Percentiles rank a stretch among this genome's conserved stretches.
These are phyloP conservation scores for Ogataea methylovora DNA, from an alignment of 805 yeast species.

Conservation along the genomic window DNA sequence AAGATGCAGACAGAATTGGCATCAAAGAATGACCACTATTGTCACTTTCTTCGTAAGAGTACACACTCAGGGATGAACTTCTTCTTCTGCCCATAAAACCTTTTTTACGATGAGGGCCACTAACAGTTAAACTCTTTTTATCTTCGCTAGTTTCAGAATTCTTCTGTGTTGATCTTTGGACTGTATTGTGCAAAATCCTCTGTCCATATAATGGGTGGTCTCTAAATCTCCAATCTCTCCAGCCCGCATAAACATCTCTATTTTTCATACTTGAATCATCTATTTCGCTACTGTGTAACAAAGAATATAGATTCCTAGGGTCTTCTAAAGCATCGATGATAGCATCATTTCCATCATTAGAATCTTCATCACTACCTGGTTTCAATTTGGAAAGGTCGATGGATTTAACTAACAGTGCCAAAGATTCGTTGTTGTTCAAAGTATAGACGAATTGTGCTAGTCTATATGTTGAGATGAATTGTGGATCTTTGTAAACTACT, in stretches of 20 bases:
- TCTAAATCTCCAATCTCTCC: constrained; percentile 89
- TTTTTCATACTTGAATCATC: constrained; percentile 6
- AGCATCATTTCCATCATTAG: neutral
- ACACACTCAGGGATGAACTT: too few relatives aligned
- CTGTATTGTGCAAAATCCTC: too few relatives aligned
- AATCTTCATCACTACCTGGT: constrained; percentile 25
- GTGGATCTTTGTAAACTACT: constrained; percentile 45
- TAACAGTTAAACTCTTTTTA: too few relatives aligned
- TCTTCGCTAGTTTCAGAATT: neutral
- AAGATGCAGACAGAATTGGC: too few relatives aligned
- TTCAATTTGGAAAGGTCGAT: constrained; percentile 51
- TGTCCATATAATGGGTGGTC: constrained; percentile 55
- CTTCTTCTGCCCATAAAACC: too few relatives aligned
- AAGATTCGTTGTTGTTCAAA: constrained; percentile 44
- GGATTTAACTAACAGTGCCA: constrained; percentile 48
- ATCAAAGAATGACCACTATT: too few relatives aligned
- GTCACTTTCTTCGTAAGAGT: too few relatives aligned
- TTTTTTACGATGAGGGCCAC: too few relatives aligned
- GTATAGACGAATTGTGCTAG: constrained; percentile 74
- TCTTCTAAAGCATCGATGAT: too few relatives aligned
- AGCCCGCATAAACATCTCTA: constrained; percentile 53
- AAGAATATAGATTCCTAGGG: neutral
- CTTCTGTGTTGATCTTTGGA: neutral
- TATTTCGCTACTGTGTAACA: neutral
- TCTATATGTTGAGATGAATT: constrained; percentile 64